Percentiles rank a stretch among this genome's conserved stretches.
phyloP scores from a whole-genome alignment of 2,329 filamentous ascomycete species.

The Scedosporium aurantiacum region DNA sequence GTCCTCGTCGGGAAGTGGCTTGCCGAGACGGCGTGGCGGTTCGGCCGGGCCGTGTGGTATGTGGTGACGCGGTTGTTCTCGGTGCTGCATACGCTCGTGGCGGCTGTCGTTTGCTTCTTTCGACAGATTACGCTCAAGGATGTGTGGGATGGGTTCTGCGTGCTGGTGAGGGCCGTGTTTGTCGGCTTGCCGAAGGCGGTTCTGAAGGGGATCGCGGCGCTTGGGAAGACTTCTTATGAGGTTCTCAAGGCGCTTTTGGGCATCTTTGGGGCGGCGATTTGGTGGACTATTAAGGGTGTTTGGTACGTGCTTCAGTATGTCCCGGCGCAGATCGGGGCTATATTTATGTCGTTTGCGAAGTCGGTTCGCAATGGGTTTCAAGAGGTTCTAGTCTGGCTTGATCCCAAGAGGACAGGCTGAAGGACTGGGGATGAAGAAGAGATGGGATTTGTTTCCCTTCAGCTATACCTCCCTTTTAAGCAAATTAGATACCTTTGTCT shows the following conservation, averaged over 20 bases:
- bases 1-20: conserved; percentile 16
- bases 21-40: conserved; percentile 15
- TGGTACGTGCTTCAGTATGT: conserved; percentile 22
- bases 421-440: too few relatives aligned
- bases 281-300: conserved; percentile 15
- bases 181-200: conserved; percentile 18
- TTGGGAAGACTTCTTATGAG: conserved; percentile 16
- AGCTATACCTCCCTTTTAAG: too few relatives aligned
- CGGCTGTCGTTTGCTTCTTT: conserved; percentile 23
- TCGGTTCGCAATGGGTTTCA: conserved; percentile 20
- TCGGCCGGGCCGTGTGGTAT: conserved; percentile 15
- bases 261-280: conserved; percentile 16
- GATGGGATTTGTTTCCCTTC: too few relatives aligned
- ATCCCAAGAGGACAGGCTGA: conserved; percentile 20
- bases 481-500: too few relatives aligned
- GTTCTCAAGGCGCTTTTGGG: conserved; percentile 21
- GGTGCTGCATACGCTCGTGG: conserved; percentile 23
- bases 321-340: conserved; percentile 21
- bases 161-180: conserved; percentile 21
- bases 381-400: conserved; percentile 24
- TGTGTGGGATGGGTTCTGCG: conserved; percentile 23
- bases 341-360: conserved; percentile 18
- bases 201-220: conserved; percentile 13
- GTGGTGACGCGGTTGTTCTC: conserved; percentile 19
- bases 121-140: conserved; percentile 25